Evolutionary conservation across 331 rosid genomes (phyloP).

Genomic region (Quercus lobata): DNA sequence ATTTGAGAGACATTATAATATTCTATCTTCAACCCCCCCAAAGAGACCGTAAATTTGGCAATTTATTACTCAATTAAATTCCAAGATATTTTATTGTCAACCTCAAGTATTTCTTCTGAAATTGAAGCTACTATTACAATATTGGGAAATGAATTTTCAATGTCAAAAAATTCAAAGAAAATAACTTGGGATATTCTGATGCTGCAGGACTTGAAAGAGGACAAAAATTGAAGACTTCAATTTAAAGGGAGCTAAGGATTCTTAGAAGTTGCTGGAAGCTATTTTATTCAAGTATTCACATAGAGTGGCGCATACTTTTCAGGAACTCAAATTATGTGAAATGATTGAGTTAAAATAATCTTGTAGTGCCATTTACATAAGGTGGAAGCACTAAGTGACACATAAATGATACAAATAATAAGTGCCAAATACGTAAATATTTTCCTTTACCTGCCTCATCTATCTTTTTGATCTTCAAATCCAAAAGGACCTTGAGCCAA

Average conservation of each 20-base stretch:
- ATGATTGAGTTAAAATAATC: not conserved
- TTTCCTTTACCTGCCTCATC: conserved; percentile 13
- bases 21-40: not conserved
- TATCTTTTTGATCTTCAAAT: conserved; percentile 19
- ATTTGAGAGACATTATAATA: conserved; percentile 2
- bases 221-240: conserved; percentile 28
- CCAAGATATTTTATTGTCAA: not conserved
- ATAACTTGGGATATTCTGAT: not conserved
- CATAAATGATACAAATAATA: conserved; percentile 29
- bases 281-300: not conserved
- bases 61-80: not conserved
- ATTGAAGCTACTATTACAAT: not conserved
- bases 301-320: not conserved
- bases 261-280: not conserved
- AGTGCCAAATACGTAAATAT: conserved; percentile 28
- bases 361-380: conserved; percentile 39
- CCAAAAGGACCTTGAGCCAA: conserved; percentile 6
- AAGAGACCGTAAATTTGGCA: not conserved
- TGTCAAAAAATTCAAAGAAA: not conserved
- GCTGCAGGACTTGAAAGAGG: conserved; percentile 18
- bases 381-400: conserved; percentile 26
- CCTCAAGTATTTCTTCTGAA: not conserved
- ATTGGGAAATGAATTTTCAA: not conserved
- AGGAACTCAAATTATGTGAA: conserved; percentile 12
- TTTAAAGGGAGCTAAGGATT: not conserved